Conservation (phyloP, 768 basidiomycete genomes). For the Lactarius akahatsu region DNA sequence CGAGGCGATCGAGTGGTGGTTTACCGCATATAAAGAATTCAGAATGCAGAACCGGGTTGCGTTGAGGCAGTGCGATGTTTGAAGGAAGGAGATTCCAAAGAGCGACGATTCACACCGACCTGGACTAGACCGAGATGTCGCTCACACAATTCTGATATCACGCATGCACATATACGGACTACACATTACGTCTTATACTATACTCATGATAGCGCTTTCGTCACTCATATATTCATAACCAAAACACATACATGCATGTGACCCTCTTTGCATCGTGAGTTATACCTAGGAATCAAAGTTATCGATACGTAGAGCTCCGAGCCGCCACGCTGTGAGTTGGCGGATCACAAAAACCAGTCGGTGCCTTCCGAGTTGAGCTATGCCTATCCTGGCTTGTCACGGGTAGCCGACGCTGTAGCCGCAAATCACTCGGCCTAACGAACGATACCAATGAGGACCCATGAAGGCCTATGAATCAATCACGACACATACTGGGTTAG, state of each 20-base stretch:
- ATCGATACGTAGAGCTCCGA: too few species aligned
- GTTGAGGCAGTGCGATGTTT: slow-evolving; percentile 12
- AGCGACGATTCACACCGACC: background rate
- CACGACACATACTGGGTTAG: background rate
- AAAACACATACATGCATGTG: background rate
- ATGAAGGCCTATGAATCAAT: background rate
- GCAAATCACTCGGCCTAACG: background rate
- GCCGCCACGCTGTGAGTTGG: too few species aligned
- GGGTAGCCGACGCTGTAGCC: background rate
- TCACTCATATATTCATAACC: background rate
- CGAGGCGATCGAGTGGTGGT: slow-evolving; percentile 35
- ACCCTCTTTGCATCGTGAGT: too few species aligned
- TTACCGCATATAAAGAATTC: slow-evolving; percentile 31
- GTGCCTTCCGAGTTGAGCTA: background rate
- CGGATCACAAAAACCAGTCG: background rate
- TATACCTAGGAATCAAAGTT: too few species aligned
- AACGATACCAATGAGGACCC: background rate
- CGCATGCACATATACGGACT: background rate
- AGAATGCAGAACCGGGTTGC: slow-evolving; percentile 18
- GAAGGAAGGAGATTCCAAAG: too few species aligned
- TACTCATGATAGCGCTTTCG: background rate
- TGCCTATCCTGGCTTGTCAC: background rate
- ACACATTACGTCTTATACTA: background rate
- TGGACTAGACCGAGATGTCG: background rate
- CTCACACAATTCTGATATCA: background rate